These are phyloP conservation scores for Austroboletus novae-zelandiae DNA, from an alignment of 1,284 basidiomycete species.

Conservation along the genomic window DNA sequence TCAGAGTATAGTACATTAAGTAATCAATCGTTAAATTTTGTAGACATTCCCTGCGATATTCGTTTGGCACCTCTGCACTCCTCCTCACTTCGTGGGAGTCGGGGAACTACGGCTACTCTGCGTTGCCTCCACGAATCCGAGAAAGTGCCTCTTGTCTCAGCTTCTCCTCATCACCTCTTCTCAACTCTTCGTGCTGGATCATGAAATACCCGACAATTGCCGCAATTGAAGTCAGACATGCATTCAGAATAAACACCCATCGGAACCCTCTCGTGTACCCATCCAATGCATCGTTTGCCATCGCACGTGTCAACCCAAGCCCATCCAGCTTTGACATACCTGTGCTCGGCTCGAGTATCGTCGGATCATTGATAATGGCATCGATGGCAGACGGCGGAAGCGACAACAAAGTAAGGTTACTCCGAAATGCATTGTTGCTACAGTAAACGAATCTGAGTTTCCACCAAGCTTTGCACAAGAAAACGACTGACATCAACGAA, in stretches of 20 bases:
- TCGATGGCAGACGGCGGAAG: constrained; percentile 38
- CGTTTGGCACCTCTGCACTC: no score
- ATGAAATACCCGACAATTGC: constrained; percentile 51
- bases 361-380: constrained; percentile 48
- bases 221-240: constrained; percentile 43
- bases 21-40: no score
- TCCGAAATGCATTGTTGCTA: constrained; percentile 56
- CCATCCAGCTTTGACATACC: constrained; percentile 27
- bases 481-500: constrained; percentile 46
- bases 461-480: background rate
- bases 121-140: no score
- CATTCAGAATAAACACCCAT: constrained; percentile 57
- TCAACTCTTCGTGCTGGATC: constrained; percentile 59
- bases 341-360: constrained; percentile 38
- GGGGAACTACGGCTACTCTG: no score
- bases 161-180: constrained; percentile 51
- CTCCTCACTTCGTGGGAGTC: no score
- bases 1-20: no score
- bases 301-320: constrained; percentile 35
- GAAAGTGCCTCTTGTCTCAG: constrained; percentile 36
- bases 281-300: constrained; percentile 43
- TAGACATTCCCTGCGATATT: no score
- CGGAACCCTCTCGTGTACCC: constrained; percentile 60
- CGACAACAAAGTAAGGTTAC: constrained; percentile 38
- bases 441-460: background rate